These are phyloP conservation scores for Glutinoglossum americanum DNA, from an alignment of 495 filamentous ascomycete species.

Conservation along the genomic window DNA sequence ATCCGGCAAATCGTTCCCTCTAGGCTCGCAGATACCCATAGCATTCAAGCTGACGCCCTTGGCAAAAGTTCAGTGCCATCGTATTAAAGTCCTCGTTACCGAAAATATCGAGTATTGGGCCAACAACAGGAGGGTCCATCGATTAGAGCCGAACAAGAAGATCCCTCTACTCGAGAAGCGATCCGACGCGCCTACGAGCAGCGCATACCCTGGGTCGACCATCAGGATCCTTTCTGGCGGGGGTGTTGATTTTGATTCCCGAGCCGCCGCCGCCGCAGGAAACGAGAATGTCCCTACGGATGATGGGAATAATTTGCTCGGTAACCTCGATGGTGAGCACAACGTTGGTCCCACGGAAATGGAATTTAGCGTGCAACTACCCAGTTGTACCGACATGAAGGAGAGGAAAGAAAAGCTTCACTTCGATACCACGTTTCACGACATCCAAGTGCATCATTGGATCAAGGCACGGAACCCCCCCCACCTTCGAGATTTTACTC, in stretches of 20 bases:
- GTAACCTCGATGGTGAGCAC: conserved; percentile 45
- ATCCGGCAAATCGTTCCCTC: conserved; percentile 91
- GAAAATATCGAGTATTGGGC: conserved; percentile 92
- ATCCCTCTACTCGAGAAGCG: conserved; percentile 78
- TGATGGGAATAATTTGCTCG: conserved; percentile 49
- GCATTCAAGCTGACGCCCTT: conserved; percentile 93
- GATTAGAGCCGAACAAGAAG: conserved; percentile 68
- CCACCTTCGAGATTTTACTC: neutral
- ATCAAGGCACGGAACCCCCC: conserved; percentile 53
- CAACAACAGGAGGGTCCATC: conserved; percentile 65
- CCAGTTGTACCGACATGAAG: conserved; percentile 40
- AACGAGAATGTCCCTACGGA: conserved; percentile 30
- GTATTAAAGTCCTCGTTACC: conserved; percentile 86
- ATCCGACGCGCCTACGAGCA: conserved; percentile 56
- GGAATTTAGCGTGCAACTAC: conserved; percentile 88
- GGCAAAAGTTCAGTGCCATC: conserved; percentile 89
- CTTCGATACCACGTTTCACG: conserved; percentile 89
- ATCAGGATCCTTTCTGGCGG: conserved; percentile 65
- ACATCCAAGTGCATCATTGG: conserved; percentile 95
- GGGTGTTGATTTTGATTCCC: conserved; percentile 44
- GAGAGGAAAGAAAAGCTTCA: conserved; percentile 65
- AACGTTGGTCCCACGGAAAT: conserved; percentile 81
- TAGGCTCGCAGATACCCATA: conserved; percentile 83
- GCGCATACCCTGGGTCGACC: conserved; percentile 58
- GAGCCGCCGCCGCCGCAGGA: conserved; percentile 35